Evolutionary conservation across 148 eudicot genomes (phyloP).

Genomic region (Talinum fruticosum): DNA sequence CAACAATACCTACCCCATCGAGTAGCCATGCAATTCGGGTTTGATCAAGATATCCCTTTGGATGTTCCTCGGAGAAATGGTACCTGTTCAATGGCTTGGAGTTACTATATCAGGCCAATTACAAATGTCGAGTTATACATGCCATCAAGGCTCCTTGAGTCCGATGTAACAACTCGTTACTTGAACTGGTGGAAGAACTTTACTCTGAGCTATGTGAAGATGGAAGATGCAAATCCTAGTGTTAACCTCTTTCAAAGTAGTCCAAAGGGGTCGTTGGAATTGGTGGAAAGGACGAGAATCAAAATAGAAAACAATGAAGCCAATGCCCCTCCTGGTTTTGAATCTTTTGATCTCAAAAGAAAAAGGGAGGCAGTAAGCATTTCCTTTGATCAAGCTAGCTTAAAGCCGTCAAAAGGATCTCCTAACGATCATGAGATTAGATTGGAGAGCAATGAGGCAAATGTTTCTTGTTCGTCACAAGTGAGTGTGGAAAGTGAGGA

Average conservation of each 20-base stretch:
- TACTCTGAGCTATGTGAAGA: background rate
- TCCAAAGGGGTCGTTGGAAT: background rate
- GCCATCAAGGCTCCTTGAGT: slow-evolving; percentile 27
- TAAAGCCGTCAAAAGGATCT: slow-evolving; percentile 11
- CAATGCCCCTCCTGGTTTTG: slow-evolving; percentile 36
- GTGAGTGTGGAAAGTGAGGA: background rate
- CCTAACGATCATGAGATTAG: background rate
- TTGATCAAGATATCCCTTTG: slow-evolving; percentile 50
- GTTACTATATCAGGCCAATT: slow-evolving; percentile 22
- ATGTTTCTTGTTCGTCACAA: background rate
- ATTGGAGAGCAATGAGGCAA: background rate
- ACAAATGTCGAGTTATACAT: slow-evolving; percentile 27
- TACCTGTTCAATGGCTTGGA: slow-evolving; percentile 19
- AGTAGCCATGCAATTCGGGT: slow-evolving; percentile 57
- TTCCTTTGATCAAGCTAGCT: slow-evolving; percentile 9
- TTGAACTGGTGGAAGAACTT: slow-evolving; percentile 35
- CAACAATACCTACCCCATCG: slow-evolving; percentile 56
- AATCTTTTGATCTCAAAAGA: slow-evolving; percentile 17
- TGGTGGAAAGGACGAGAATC: slow-evolving; percentile 4
- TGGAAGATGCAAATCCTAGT: background rate
- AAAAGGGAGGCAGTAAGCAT: slow-evolving; percentile 1
- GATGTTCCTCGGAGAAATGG: background rate
- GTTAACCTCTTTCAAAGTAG: background rate
- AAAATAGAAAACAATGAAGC: slow-evolving; percentile 22
- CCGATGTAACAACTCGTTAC: slow-evolving; percentile 36